phyloP scores from a whole-genome alignment of 2,329 filamentous ascomycete genomes.

The Ceratocystis diversiconidia region DNA sequence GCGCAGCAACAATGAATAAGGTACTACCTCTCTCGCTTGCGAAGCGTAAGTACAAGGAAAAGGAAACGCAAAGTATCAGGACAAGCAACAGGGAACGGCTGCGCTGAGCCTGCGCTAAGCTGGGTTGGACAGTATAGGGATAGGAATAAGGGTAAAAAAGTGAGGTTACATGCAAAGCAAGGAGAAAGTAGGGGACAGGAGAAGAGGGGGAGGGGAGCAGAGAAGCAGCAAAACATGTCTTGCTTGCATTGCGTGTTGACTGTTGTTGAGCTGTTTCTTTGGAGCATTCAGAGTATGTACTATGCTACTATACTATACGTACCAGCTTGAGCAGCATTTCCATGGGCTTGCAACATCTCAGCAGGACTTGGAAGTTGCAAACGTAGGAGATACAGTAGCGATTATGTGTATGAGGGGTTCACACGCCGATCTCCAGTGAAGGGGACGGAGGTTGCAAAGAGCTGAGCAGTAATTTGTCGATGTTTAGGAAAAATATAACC shows the following conservation, averaged over 20 bases:
- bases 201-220: neutral
- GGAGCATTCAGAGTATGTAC: too few species aligned
- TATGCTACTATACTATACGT: neutral
- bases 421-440: neutral
- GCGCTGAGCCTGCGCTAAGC: neutral
- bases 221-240: neutral
- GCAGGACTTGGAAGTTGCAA: neutral
- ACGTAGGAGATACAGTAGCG: neutral
- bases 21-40: slow-evolving; percentile 9
- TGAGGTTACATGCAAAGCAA: slow-evolving; percentile 4
- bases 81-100: neutral
- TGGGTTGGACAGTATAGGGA: neutral
- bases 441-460: neutral
- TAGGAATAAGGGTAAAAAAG: neutral
- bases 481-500: neutral
- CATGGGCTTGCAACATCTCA: neutral
- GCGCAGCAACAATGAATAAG: neutral
- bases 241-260: neutral
- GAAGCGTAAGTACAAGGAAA: neutral
- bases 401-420: neutral
- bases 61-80: neutral
- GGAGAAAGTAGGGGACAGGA: neutral
- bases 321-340: neutral
- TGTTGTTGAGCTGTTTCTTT: neutral
- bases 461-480: neutral